Evolutionary conservation across 2,329 filamentous ascomycete genomes (phyloP).

Genomic region (Teratosphaeria epicoccoides): DNA sequence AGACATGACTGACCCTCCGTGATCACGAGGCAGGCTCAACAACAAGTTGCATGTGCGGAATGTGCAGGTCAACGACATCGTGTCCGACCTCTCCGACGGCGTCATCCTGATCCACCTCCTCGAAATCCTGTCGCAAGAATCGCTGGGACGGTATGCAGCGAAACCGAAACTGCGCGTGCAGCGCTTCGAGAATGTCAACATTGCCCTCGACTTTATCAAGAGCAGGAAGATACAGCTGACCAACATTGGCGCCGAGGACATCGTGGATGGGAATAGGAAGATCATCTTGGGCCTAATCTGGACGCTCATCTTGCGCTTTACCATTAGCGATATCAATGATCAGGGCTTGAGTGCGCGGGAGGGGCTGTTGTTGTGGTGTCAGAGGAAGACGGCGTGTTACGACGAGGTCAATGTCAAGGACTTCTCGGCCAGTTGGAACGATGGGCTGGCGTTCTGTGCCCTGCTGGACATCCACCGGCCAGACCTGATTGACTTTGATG

Average conservation of each 20-base stretch:
- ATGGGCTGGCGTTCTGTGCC: slow-evolving; percentile 92
- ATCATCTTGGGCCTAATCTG: slow-evolving; percentile 96
- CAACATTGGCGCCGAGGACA: slow-evolving; percentile 96
- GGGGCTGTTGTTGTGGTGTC: slow-evolving; percentile 89
- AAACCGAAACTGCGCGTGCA: slow-evolving; percentile 95
- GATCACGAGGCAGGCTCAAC: slow-evolving; percentile 59
- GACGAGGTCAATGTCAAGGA: slow-evolving; percentile 92
- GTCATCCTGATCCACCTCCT: slow-evolving; percentile 94
- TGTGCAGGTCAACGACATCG: slow-evolving; percentile 75
- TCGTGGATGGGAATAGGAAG: slow-evolving; percentile 95
- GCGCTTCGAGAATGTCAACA: slow-evolving; percentile 95
- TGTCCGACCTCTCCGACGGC: slow-evolving; percentile 83
- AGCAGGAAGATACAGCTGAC: slow-evolving; percentile 88
- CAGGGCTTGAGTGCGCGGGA: slow-evolving; percentile 98
- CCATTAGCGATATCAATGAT: slow-evolving; percentile 96
- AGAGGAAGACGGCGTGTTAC: slow-evolving; percentile 96
- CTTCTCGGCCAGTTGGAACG: slow-evolving; percentile 94
- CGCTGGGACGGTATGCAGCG: slow-evolving; percentile 89
- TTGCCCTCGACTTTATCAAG: slow-evolving; percentile 87
- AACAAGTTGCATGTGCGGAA: slow-evolving; percentile 76
- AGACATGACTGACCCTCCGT: no score
- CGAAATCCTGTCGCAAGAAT: slow-evolving; percentile 89
- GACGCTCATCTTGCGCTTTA: slow-evolving; percentile 96
- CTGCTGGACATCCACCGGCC: slow-evolving; percentile 93
- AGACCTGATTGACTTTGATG: slow-evolving; percentile 93